Evolutionary conservation across 139 green algal genomes (phyloP).

Genomic region (Pleodorina starrii): DNA sequence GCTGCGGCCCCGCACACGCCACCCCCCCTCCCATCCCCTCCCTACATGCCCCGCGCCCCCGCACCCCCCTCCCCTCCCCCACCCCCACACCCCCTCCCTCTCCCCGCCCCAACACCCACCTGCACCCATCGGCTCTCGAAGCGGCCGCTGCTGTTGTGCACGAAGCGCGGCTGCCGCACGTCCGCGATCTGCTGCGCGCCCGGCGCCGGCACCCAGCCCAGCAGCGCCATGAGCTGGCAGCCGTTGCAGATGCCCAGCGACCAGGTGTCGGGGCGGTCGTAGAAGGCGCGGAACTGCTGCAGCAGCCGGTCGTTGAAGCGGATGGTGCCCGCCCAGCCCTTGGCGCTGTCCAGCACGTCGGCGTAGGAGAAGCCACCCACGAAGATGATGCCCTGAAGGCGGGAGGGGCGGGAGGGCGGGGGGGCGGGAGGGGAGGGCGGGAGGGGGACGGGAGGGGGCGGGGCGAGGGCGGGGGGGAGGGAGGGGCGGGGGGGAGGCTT

Average conservation of each 20-base stretch:
- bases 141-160: slow-evolving; percentile 92
- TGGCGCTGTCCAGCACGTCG: slow-evolving; percentile 97
- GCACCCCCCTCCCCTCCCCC: no score
- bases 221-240: slow-evolving; percentile 99
- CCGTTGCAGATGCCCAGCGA: slow-evolving; percentile 99
- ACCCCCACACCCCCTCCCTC: no score
- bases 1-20: no score
- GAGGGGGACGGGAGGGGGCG: neutral
- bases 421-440: neutral
- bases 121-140: slow-evolving; percentile 90
- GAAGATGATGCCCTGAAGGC: slow-evolving; percentile 86
- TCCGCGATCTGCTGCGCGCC: slow-evolving; percentile 73
- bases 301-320: slow-evolving; percentile 80
- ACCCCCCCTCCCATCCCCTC: no score
- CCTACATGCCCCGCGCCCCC: no score
- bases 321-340: slow-evolving; percentile 98
- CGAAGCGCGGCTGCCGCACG: slow-evolving; percentile 93
- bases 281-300: slow-evolving; percentile 90
- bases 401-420: slow-evolving; percentile 1
- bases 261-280: slow-evolving; percentile 89
- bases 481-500: no score
- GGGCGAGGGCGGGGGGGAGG: no score
- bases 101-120: no score
- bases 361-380: slow-evolving; percentile 96
- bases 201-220: slow-evolving; percentile 94